Evolutionary conservation across 202 grass and related monocot genomes (phyloP).

Genomic region (Sporobolus alterniflorus): DNA sequence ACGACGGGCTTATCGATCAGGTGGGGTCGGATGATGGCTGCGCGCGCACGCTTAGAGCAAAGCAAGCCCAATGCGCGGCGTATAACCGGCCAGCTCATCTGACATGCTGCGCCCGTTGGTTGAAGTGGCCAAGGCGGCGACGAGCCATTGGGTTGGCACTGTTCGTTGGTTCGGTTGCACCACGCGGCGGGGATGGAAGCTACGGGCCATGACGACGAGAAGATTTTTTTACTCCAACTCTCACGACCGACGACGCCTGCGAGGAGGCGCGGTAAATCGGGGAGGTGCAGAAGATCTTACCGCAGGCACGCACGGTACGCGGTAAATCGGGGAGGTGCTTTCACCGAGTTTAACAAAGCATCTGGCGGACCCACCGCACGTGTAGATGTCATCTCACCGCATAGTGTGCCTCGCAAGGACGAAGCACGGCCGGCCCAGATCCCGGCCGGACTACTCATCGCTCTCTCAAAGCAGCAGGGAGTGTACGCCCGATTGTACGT

Average conservation of each 20-base stretch:
- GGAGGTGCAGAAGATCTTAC: conserved; percentile 48
- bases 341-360: conserved; percentile 63
- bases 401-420: conserved; percentile 48
- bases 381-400: conserved; percentile 82
- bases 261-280: conserved; percentile 1
- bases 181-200: no score
- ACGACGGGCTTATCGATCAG: no score
- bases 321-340: conserved; percentile 13
- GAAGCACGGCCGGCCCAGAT: not conserved
- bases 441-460: not conserved
- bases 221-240: no score
- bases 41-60: no score
- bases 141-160: no score
- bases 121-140: no score
- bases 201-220: not conserved
- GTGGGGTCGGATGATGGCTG: no score
- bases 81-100: no score
- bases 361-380: conserved; percentile 68
- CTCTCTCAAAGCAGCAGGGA: not conserved
- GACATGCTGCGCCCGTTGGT: no score
- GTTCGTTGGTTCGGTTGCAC: no score
- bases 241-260: no score
- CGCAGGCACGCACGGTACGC: conserved; percentile 38
- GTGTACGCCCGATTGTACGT: conserved; percentile 24
- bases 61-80: no score